Evolutionary conservation across 2,329 filamentous ascomycete genomes (phyloP).

Genomic region (Cercospora canescens): DNA sequence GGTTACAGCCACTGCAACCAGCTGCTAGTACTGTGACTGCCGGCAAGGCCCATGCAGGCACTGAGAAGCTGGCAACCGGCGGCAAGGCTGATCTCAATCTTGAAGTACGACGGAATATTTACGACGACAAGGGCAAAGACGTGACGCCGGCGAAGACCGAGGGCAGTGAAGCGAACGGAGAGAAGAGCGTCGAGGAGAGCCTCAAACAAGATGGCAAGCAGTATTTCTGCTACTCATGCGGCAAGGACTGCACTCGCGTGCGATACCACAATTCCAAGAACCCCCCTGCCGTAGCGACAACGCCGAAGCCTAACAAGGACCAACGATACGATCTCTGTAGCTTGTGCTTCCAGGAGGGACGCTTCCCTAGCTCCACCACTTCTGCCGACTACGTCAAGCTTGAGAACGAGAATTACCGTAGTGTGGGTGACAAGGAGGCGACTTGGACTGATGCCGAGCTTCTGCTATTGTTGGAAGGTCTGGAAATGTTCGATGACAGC

Average conservation of each 20-base stretch:
- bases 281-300: slow-evolving; percentile 44
- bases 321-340: slow-evolving; percentile 87
- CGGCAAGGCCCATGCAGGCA: slow-evolving; percentile 64
- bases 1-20: slow-evolving; percentile 92
- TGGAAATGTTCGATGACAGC: slow-evolving; percentile 93
- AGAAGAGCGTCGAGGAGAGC: slow-evolving; percentile 62
- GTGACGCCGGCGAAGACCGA: slow-evolving; percentile 60
- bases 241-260: slow-evolving; percentile 78
- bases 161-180: slow-evolving; percentile 62
- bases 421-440: slow-evolving; percentile 77
- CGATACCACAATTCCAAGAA: slow-evolving; percentile 71
- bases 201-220: slow-evolving; percentile 64
- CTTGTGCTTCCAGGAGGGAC: slow-evolving; percentile 82
- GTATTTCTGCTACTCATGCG: slow-evolving; percentile 86
- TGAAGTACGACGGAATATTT: slow-evolving; percentile 93
- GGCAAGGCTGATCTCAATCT: slow-evolving; percentile 82
- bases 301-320: slow-evolving; percentile 56
- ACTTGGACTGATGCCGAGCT: slow-evolving; percentile 91
- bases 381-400: slow-evolving; percentile 83
- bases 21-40: slow-evolving; percentile 69
- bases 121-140: slow-evolving; percentile 88
- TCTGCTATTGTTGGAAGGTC: slow-evolving; percentile 82
- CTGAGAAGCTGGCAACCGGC: slow-evolving; percentile 69
- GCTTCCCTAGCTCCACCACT: slow-evolving; percentile 76
- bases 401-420: slow-evolving; percentile 81